A percentile compares a stretch with the other conserved stretches of the same genome.
Conservation (phyloP, 192 early-diverging fungal genomes). For the Backusella luteola region DNA sequence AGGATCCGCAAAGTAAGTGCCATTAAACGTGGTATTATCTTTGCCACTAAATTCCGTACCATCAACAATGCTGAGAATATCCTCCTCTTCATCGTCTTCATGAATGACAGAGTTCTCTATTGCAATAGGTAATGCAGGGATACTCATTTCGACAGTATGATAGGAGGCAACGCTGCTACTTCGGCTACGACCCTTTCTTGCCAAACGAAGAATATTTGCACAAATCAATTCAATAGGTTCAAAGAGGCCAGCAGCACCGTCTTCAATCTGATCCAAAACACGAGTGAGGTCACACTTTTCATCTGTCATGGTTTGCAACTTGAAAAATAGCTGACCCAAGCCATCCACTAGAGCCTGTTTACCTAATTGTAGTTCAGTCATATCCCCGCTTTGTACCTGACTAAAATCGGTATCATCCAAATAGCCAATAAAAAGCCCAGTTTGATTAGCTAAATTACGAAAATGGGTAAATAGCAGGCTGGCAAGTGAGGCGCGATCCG, state of each 20-base stretch:
- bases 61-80: neutral
- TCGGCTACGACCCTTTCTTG: neutral
- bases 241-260: neutral
- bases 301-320: conserved; percentile 15
- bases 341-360: conserved; percentile 5
- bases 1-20: neutral
- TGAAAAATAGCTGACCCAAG: conserved; percentile 15
- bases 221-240: conserved; percentile 16
- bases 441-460: conserved; percentile 29
- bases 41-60: neutral
- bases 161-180: neutral
- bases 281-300: neutral
- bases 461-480: conserved; percentile 34
- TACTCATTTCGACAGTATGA: neutral
- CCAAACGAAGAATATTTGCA: conserved; percentile 13
- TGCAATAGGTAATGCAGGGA: neutral
- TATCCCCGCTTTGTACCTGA: neutral
- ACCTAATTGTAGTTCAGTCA: neutral
- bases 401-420: conserved; percentile 29
- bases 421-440: conserved; percentile 30
- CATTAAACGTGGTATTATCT: neutral
- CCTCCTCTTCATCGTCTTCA: conserved; percentile 5
- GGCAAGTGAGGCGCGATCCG: neutral
- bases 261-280: neutral
- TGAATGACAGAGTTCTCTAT: neutral